Evolutionary conservation across 2,329 filamentous ascomycete genomes (phyloP).

Genomic region (Neofusicoccum cordaticola): DNA sequence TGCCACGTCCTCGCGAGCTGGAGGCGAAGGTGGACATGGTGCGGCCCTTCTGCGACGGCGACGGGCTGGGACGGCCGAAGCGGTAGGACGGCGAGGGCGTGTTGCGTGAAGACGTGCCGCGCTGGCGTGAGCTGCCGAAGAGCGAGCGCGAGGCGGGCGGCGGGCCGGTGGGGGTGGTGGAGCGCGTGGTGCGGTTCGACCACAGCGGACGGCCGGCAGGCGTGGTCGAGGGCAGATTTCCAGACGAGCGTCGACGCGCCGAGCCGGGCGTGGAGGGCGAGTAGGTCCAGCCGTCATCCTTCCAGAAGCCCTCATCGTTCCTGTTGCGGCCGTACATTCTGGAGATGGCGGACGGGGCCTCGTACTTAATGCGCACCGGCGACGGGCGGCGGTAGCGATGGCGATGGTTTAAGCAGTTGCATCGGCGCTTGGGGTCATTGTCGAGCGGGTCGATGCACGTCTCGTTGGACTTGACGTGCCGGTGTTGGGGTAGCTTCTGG

Average conservation of each 20-base stretch:
- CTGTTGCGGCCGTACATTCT: slow-evolving; percentile 10
- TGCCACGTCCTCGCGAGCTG: slow-evolving; percentile 2
- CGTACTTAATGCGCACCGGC: slow-evolving; percentile 4
- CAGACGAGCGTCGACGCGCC: slow-evolving; percentile 23
- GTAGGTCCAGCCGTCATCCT: neutral
- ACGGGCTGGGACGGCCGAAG: slow-evolving; percentile 14
- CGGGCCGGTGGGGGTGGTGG: slow-evolving; percentile 56
- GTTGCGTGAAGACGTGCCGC: slow-evolving; percentile 20
- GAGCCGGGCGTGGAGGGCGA: slow-evolving; percentile 36
- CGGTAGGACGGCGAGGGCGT: slow-evolving; percentile 17
- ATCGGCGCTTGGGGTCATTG: slow-evolving; percentile 18
- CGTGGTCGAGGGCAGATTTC: slow-evolving; percentile 51
- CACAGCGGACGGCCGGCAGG: slow-evolving; percentile 55
- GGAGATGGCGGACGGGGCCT: slow-evolving; percentile 6
- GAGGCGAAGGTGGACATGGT: slow-evolving; percentile 9
- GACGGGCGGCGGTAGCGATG: slow-evolving; percentile 9
- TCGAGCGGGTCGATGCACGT: slow-evolving; percentile 11
- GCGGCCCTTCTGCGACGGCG: slow-evolving; percentile 11
- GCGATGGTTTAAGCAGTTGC: slow-evolving; percentile 16
- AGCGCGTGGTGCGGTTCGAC: slow-evolving; percentile 43
- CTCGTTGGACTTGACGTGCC: slow-evolving; percentile 7
- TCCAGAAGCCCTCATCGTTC: neutral
- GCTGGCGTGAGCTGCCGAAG: slow-evolving; percentile 53
- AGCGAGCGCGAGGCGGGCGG: slow-evolving; percentile 46
- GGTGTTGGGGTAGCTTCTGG: neutral